Evolutionary conservation across 2,329 filamentous ascomycete species (phyloP).

Genomic region (Huntiella abstrusa): DNA sequence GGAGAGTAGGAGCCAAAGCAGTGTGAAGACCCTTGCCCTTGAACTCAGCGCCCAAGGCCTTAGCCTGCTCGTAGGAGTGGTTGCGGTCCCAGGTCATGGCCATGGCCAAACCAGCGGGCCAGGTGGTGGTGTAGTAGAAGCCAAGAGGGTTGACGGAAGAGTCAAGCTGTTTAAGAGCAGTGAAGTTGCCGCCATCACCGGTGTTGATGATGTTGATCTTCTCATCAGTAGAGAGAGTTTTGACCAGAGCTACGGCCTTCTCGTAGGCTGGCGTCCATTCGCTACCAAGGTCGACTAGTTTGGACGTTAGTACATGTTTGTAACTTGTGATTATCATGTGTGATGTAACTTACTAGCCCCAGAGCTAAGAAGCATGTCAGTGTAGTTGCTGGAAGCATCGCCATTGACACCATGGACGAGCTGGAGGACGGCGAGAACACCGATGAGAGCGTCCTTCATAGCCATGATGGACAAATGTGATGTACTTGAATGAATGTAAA

Average conservation of each 20-base stretch:
- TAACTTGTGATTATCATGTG: neutral
- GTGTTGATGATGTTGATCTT: conserved; percentile 68
- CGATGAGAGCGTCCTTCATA: conserved; percentile 5
- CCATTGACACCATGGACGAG: conserved; percentile 10
- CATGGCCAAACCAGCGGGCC: conserved; percentile 61
- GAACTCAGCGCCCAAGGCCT: conserved; percentile 50
- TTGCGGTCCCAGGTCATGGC: conserved; percentile 65
- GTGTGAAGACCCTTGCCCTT: conserved; percentile 54
- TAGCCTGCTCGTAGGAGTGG: conserved; percentile 52
- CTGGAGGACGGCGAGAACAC: conserved; percentile 10
- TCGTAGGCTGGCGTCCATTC: conserved; percentile 50
- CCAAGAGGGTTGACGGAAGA: conserved; percentile 32
- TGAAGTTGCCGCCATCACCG: conserved; percentile 53
- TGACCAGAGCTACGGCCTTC: conserved; percentile 49
- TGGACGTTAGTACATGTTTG: neutral
- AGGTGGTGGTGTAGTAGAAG: conserved; percentile 55
- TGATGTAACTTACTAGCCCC: conserved; percentile 10
- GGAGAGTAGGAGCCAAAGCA: conserved; percentile 28
- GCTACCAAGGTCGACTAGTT: conserved; percentile 13
- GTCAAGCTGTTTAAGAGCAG: conserved; percentile 46
- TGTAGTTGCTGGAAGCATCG: conserved; percentile 13
- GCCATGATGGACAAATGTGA: conserved; percentile 1
- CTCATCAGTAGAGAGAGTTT: conserved; percentile 50
- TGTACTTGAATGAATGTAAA: no score
- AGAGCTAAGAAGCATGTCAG: conserved; percentile 12